Evolutionary conservation across 2,329 filamentous ascomycete genomes (phyloP), one percentile per base, ranked within the genome.

Genomic region (Ceratocystis papillata): DNA sequence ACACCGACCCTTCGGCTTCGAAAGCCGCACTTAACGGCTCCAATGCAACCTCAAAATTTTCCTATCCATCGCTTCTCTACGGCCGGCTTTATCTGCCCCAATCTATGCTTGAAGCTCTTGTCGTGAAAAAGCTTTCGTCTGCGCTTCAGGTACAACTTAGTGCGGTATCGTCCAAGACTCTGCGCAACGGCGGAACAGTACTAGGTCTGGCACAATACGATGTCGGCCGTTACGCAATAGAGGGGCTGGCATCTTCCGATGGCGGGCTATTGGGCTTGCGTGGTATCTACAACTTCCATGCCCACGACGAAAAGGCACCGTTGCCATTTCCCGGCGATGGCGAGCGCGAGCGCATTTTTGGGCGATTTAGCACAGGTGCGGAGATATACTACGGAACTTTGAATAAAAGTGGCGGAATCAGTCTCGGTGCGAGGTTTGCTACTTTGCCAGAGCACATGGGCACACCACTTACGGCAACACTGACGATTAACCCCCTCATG

Each of bases 341-440:
- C 50, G 79, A 83, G 55, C 78, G 75, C 67, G 85, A 88, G 73
- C 83, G 81, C 70, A 84, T 87, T 67, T 88, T 85, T 77, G 92
- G 89, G 7, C 86, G 93, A 22, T 90, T 97, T 74, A 96, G 90
- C 72, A 89, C 90, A 2, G 94, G 94, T 45, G 93, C 87, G 65
- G 94, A 99, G 76, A 80, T 96, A 45, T 99, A 97, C 78, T 99
- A 99, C 78, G 94, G 93, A 25, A 87, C 92, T 0, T 78, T 96
- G 67, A 97, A 96, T 74, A 96, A 96, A 73, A 90, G 91, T 25
- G 90, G 93, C 62, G 94, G 94, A 60, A 84, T 96, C 73, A 96
- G 90, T 69, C 84, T 95, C 7, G 94, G 92, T 5, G 80, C 91
- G 61, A 85, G 94, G 62, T 99, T 97, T 74, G 90, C 90, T 48